Conservation (phyloP, 2,329 filamentous ascomycete species). For the Trichoderma sp. region DNA sequence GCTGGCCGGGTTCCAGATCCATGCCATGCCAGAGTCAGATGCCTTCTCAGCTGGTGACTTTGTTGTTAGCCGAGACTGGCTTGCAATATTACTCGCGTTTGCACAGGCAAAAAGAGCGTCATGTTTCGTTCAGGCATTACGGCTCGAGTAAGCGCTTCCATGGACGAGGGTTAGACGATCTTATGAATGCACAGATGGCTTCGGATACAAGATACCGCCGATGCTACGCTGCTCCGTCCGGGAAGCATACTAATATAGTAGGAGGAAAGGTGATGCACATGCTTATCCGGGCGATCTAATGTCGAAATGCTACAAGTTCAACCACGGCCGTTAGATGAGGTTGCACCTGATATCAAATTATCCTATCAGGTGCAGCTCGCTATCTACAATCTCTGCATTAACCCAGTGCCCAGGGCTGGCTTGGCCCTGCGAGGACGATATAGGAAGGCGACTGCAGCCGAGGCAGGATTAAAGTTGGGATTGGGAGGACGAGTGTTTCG, state of each 20-base stretch:
- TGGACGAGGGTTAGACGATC: constrained; percentile 12
- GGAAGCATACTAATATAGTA: background rate
- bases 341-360: background rate
- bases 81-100: background rate
- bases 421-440: background rate
- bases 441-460: constrained; percentile 11
- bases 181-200: constrained; percentile 13
- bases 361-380: background rate
- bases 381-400: background rate
- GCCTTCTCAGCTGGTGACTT: background rate
- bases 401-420: background rate
- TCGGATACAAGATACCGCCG: background rate
- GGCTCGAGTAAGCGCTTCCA: background rate
- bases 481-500: background rate
- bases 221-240: background rate
- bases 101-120: background rate
- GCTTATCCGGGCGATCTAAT: constrained; percentile 15
- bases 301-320: background rate
- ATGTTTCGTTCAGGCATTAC: background rate
- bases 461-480: background rate
- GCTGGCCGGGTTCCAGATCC: background rate
- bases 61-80: background rate
- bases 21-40: background rate
- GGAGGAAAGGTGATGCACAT: background rate
- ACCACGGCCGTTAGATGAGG: background rate